phyloP scores from a whole-genome alignment of 106 monocot genomes.

The Dioscorea alata region DNA sequence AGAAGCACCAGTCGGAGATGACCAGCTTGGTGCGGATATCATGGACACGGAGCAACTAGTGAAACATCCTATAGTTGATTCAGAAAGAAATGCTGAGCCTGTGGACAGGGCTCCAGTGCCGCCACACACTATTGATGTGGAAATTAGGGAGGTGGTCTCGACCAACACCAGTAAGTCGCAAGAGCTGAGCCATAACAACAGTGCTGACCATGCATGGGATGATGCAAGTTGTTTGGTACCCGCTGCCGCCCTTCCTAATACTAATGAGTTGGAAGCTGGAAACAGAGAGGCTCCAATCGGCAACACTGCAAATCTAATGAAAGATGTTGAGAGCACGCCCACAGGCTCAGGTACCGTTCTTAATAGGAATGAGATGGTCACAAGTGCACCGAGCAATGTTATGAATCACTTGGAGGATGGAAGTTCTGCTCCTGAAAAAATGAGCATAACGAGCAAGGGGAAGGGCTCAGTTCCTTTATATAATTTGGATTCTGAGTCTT shows the following conservation, averaged over 20 bases:
- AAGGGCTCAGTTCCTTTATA: not conserved
- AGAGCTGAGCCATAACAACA: not conserved
- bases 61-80: not conserved
- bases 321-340: not conserved
- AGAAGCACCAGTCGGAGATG: conserved; percentile 9
- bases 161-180: not conserved
- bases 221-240: not conserved
- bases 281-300: not conserved
- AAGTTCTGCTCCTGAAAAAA: not conserved
- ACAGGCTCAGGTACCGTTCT: not conserved
- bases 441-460: not conserved
- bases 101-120: not conserved
- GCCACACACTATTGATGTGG: conserved; percentile 7
- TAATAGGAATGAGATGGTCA: not conserved
- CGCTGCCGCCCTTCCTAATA: no score
- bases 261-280: not conserved
- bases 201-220: not conserved
- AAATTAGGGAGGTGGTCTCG: conserved; percentile 15
- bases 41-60: conserved; percentile 2
- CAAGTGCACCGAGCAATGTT: not conserved
- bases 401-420: not conserved
- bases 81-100: not conserved
- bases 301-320: not conserved
- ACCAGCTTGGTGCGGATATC: not conserved
- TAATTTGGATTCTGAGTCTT: conserved; percentile 11